phyloP scores from a whole-genome alignment of 495 filamentous ascomycete genomes.

The Margaritispora aquatica region DNA sequence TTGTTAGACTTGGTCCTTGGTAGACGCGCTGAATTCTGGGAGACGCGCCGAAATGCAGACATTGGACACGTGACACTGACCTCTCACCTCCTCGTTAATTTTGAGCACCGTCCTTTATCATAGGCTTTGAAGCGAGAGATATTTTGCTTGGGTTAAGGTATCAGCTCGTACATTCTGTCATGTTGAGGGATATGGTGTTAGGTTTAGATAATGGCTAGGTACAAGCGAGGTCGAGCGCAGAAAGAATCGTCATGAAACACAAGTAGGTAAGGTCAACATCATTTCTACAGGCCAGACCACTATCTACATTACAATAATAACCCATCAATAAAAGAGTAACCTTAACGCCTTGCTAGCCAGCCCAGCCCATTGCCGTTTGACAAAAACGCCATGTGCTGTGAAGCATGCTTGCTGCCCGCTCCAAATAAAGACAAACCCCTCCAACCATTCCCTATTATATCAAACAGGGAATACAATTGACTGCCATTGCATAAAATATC shows the following conservation, averaged over 20 bases:
- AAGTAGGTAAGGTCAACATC: background rate
- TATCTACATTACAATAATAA: constrained; percentile 15
- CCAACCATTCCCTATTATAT: background rate
- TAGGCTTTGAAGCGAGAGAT: too few relatives aligned
- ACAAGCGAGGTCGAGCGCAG: background rate
- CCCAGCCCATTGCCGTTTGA: background rate
- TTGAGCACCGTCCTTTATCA: too few relatives aligned
- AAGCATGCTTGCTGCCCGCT: background rate
- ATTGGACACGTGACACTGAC: too few relatives aligned
- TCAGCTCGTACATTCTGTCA: too few relatives aligned
- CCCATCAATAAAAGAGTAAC: background rate
- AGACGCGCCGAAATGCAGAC: too few relatives aligned
- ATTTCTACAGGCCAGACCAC: background rate
- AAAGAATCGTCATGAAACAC: background rate
- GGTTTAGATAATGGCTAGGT: background rate
- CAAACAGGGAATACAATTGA: background rate
- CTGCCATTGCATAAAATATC: background rate
- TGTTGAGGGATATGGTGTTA: too few relatives aligned
- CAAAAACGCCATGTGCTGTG: constrained; percentile 21
- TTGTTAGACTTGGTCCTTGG: too few relatives aligned
- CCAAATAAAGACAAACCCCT: constrained; percentile 3
- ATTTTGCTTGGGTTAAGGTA: too few relatives aligned
- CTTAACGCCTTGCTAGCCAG: constrained; percentile 9
- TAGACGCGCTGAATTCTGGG: too few relatives aligned
- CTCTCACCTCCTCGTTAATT: too few relatives aligned